Percentiles rank a stretch among this genome's conserved stretches.
Evolutionary conservation across 225 moss, liverwort and hornwort genomes (phyloP).

Genomic region (Thuidium tamariscinum): DNA sequence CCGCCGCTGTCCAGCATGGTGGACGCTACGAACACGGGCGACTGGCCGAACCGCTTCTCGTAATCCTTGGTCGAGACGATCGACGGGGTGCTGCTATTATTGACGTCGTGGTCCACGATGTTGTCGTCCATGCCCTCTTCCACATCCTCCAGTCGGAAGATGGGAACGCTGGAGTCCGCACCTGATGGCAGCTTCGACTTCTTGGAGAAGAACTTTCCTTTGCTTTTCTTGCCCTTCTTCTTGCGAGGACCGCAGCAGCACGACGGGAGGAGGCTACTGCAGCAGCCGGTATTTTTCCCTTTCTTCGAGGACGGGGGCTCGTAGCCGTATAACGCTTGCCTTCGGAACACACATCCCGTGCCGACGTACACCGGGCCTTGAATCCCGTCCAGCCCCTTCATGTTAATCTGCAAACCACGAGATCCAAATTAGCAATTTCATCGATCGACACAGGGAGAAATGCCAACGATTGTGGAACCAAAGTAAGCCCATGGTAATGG

Average conservation of each 20-base stretch:
- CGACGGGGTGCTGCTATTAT: constrained; percentile 1
- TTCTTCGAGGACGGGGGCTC: constrained; percentile 47
- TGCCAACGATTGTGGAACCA: neutral
- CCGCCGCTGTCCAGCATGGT: constrained; percentile 75
- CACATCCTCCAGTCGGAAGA: constrained; percentile 83
- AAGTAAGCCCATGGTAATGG: neutral
- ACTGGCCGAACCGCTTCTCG: constrained; percentile 93
- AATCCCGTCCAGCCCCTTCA: constrained; percentile 88
- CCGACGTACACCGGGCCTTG: constrained; percentile 99
- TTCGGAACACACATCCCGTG: constrained; percentile 85
- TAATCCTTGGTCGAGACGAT: constrained; percentile 86
- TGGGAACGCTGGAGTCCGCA: constrained; percentile 79
- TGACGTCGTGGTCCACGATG: constrained; percentile 9
- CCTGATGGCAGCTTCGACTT: constrained; percentile 51
- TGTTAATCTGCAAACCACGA: constrained; percentile 62
- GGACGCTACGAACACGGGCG: constrained; percentile 86
- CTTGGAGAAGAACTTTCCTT: constrained; percentile 41
- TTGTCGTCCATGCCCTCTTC: constrained; percentile 68
- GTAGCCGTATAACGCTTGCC: constrained; percentile 72
- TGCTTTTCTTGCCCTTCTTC: constrained; percentile 53
- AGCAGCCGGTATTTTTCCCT: neutral
- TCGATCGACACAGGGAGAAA: neutral
- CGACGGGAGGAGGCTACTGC: constrained; percentile 28
- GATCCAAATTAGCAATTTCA: neutral
- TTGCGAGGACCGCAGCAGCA: constrained; percentile 78